Percentiles rank a stretch among this genome's conserved stretches.
These are phyloP conservation scores for Erucastrum elatum DNA, from an alignment of 345 rosid genomes.

Conservation along the genomic window DNA sequence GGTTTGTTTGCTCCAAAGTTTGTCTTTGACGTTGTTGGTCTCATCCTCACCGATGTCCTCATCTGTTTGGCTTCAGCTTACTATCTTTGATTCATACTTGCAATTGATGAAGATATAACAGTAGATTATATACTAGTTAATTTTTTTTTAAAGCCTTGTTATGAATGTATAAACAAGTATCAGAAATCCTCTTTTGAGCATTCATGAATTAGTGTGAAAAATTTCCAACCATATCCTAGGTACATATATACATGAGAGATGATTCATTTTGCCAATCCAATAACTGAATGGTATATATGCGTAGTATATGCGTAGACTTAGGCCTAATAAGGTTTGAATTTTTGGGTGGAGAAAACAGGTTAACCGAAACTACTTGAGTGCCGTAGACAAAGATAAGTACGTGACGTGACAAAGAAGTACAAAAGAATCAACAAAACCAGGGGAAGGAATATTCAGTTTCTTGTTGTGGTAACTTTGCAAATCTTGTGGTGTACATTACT, in stretches of 20 bases:
- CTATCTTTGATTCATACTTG: slow-evolving; percentile 35
- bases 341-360: slow-evolving; percentile 21
- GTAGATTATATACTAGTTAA: not conserved
- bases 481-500: slow-evolving; percentile 10
- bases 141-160: not conserved
- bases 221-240: not conserved
- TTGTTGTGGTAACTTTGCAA: not conserved
- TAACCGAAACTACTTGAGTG: not conserved
- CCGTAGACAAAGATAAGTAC: not conserved
- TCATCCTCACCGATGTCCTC: slow-evolving; percentile 60
- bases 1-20: slow-evolving; percentile 94
- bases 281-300: not conserved
- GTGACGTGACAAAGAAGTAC: slow-evolving; percentile 7
- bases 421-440: slow-evolving; percentile 23
- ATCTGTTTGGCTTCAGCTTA: slow-evolving; percentile 68
- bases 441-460: slow-evolving; percentile 19
- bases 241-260: slow-evolving; percentile 10
- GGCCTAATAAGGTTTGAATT: not conserved
- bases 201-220: slow-evolving; percentile 14
- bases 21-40: slow-evolving; percentile 82
- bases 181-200: slow-evolving; percentile 7
- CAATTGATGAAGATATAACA: not conserved
- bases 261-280: slow-evolving; percentile 44
- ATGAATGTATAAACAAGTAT: slow-evolving; percentile 5
- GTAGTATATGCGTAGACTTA: not conserved